Evolutionary conservation across 202 grass and related monocot genomes (phyloP).

Genomic region (Schoenoplectus triqueter): DNA sequence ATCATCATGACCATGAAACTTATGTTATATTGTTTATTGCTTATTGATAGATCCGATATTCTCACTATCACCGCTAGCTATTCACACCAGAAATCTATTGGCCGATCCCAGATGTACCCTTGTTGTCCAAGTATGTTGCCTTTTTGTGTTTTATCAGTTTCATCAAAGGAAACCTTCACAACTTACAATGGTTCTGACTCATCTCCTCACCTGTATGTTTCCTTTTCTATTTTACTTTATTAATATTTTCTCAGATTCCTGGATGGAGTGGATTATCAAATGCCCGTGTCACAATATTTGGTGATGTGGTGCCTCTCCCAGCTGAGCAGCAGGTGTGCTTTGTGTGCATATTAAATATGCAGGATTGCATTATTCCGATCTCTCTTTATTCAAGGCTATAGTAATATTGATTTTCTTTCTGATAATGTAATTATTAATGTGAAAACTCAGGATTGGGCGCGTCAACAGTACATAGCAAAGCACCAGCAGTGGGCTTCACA

Average conservation of each 20-base stretch:
- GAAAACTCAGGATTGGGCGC: constrained; percentile 66
- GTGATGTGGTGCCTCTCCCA: constrained; percentile 63
- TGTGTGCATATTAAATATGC: constrained; percentile 2
- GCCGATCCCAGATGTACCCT: constrained; percentile 76
- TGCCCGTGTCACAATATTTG: constrained; percentile 83
- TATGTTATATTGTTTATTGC: constrained; percentile 15
- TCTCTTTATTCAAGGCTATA: not conserved
- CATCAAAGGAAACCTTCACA: not conserved
- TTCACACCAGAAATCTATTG: constrained; percentile 88
- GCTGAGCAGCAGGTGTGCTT: constrained; percentile 57
- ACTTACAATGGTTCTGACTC: constrained; percentile 11
- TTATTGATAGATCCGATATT: constrained; percentile 67
- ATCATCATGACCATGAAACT: not conserved
- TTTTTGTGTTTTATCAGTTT: constrained; percentile 25
- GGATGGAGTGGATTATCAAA: constrained; percentile 86
- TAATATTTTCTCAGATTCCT: constrained; percentile 54
- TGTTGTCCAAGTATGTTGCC: constrained; percentile 68
- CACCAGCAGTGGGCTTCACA: constrained; percentile 90
- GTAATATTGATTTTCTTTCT: not conserved
- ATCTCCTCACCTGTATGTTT: not conserved
- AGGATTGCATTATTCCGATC: not conserved
- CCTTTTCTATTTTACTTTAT: not conserved
- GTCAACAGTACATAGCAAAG: constrained; percentile 68
- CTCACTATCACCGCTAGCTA: constrained; percentile 74
- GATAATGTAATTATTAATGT: constrained; percentile 5